Percentiles rank a stretch among this genome's conserved stretches.
Conservation (phyloP, 345 rosid genomes). For the Brassica nigra region DNA sequence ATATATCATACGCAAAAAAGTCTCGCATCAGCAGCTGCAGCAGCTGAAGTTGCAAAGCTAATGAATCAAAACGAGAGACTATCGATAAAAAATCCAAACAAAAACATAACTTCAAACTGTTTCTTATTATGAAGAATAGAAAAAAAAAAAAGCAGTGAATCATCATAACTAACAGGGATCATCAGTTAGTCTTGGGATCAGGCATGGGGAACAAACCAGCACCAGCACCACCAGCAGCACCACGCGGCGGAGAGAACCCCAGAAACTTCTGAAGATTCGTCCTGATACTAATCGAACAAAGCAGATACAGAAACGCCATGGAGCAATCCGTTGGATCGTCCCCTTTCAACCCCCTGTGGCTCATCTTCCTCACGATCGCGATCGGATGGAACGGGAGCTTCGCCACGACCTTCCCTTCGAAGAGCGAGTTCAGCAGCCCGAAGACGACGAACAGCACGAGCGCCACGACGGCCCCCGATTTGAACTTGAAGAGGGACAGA, state of each 20-base stretch:
- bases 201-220: constrained; percentile 93
- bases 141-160: background rate
- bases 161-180: constrained; percentile 16
- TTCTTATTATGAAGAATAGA: background rate
- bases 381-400: constrained; percentile 85
- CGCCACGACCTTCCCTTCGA: constrained; percentile 94
- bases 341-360: constrained; percentile 81
- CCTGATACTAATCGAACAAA: constrained; percentile 88
- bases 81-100: constrained; percentile 26
- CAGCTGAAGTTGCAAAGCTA: constrained; percentile 98
- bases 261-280: constrained; percentile 86
- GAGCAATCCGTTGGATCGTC: constrained; percentile 91
- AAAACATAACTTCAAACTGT: background rate
- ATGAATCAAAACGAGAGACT: constrained; percentile 85
- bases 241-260: constrained; percentile 82
- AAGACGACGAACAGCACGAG: constrained; percentile 88
- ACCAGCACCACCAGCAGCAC: constrained; percentile 52
- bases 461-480: constrained; percentile 98
- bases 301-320: constrained; percentile 84
- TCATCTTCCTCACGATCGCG: constrained; percentile 88
- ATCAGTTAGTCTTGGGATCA: constrained; percentile 75
- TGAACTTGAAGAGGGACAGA: constrained; percentile 96
- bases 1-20: constrained; percentile 95
- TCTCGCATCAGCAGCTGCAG: constrained; percentile 99
- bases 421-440: constrained; percentile 82